Evolutionary conservation across 495 filamentous ascomycete genomes (phyloP).

Genomic region (Penicillium pulvis): DNA sequence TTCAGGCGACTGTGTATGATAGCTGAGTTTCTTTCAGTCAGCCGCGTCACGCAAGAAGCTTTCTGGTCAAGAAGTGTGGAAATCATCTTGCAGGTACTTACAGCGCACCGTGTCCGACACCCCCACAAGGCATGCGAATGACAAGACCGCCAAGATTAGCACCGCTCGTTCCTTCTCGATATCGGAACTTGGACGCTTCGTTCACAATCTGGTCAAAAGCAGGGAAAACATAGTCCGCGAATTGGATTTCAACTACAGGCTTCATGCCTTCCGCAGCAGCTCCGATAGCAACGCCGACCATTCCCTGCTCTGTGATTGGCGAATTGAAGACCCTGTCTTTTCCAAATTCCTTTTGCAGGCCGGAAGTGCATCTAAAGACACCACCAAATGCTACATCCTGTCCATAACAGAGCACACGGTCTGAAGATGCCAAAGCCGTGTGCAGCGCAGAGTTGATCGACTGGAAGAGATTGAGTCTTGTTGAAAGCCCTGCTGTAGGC

Average conservation of each 20-base stretch:
- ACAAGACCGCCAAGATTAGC: conserved; percentile 77
- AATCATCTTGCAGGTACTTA: conserved; percentile 39
- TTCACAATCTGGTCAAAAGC: conserved; percentile 98
- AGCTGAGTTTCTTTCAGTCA: conserved; percentile 41
- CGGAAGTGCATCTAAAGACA: conserved; percentile 93
- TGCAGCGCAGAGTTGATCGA: conserved; percentile 87
- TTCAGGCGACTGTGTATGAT: conserved; percentile 94
- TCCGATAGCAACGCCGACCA: conserved; percentile 91
- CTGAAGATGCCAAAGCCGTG: conserved; percentile 76
- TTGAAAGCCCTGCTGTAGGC: conserved; percentile 49
- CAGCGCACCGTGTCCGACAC: conserved; percentile 93
- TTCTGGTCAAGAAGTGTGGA: neutral
- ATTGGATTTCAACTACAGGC: conserved; percentile 95
- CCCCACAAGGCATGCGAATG: conserved; percentile 91
- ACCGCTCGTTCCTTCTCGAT: conserved; percentile 74
- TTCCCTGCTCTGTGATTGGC: conserved; percentile 90
- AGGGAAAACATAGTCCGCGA: conserved; percentile 96
- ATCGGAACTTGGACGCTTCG: conserved; percentile 91
- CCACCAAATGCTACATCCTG: conserved; percentile 98
- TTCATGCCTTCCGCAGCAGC: conserved; percentile 91
- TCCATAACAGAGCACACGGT: conserved; percentile 86
- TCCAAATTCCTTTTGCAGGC: conserved; percentile 83
- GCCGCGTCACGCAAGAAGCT: too few species aligned
- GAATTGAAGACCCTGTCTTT: conserved; percentile 96
- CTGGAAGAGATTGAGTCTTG: conserved; percentile 71